phyloP scores from a whole-genome alignment of 306 rosid genomes.

The Vicia faba region DNA sequence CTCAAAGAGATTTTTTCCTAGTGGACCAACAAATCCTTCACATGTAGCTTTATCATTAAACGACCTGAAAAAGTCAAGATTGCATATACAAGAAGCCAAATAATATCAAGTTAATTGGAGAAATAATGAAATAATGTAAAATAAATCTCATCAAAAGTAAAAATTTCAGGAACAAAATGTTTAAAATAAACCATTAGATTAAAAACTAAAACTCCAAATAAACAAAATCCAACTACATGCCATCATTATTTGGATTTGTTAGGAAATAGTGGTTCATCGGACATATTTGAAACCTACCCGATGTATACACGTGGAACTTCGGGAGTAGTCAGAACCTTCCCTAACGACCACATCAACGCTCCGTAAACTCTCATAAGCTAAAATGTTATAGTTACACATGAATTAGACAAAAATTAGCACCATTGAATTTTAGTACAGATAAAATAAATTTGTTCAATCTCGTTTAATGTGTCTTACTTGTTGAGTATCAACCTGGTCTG shows the following conservation, averaged over 20 bases:
- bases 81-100: constrained; percentile 9
- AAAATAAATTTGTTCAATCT: not conserved
- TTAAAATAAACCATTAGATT: not conserved
- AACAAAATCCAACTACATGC: not conserved
- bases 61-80: constrained; percentile 49
- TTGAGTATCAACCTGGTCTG: constrained; percentile 97
- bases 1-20: constrained; percentile 76
- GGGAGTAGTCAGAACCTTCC: constrained; percentile 85
- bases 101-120: constrained; percentile 5
- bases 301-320: constrained; percentile 90
- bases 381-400: not conserved
- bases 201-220: not conserved
- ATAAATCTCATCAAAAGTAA: not conserved
- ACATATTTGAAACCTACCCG: constrained; percentile 58
- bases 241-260: not conserved
- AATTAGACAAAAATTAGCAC: not conserved
- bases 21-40: constrained; percentile 59
- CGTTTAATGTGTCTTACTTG: constrained; percentile 56
- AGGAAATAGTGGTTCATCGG: not conserved
- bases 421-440: not conserved
- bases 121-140: not conserved
- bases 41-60: constrained; percentile 75
- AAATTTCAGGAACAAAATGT: not conserved
- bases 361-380: constrained; percentile 99
- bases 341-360: constrained; percentile 98